Evolutionary conservation across 2,329 filamentous ascomycete genomes (phyloP), one percentile per base, ranked within the genome.

Genomic region (Fusarium mundagurra): DNA sequence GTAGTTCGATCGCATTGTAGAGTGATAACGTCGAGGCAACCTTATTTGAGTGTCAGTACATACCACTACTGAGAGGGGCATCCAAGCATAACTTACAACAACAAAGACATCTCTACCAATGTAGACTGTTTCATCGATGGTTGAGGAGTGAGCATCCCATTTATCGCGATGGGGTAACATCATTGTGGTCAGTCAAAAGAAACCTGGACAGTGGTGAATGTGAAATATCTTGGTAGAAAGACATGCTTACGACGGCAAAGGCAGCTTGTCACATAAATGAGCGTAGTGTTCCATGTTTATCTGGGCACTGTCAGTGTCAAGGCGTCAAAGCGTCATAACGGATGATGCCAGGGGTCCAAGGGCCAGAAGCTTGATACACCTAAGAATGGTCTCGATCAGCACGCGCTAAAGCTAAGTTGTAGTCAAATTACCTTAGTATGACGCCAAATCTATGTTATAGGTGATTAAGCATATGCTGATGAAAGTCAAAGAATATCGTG

Each of bases 1-100:
- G 73, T 6, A 83, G 77, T 55, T 83, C 81, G 38, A 79, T 33
- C 17, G 78, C 76, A 20, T 82, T 83, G 55, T 80, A 82, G 10
- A 80, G 67, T 3, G 71, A 44, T 1, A 76, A 17, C 4, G 71
- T 67, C 18, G 73, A 53, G 20, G 68, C 66, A 16, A 68, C 45
- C 74, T 74, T 11, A 3, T 11, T 13, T 6, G 2, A 12, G 4
- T 7, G 18, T 44, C 8, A 61, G 51, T 5, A 27, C 3, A 11
- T 10, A 22, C 1, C 18, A 24, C 3, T 10, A 11, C 3, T 2
- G 3, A 2, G 14, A 16, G 4, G 5, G 10, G 3, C 0, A 13
- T 6, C 22, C 5, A 10, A 4, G 8, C 6, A 5, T 8, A 17
- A 8, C 71, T 22, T 65, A 74, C 72, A 50, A 74, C 43, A 11